A percentile compares a stretch with the other conserved stretches of the same genome.
Conservation (phyloP, 169 alveolate genomes). For the Plasmodium relictum region DNA sequence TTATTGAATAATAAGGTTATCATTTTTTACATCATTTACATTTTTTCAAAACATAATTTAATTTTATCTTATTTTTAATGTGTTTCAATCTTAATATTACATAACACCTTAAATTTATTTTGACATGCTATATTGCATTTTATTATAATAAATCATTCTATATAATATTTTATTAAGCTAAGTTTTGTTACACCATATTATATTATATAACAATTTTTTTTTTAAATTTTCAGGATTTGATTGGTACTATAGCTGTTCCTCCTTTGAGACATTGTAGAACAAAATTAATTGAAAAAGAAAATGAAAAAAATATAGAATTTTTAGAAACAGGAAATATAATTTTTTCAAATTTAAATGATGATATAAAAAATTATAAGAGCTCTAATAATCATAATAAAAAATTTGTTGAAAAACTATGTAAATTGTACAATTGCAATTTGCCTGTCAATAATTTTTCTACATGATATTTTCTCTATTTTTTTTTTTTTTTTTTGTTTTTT, state of each 20-base stretch:
- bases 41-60: no score
- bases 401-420: constrained; percentile 59
- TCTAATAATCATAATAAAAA: neutral
- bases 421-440: constrained; percentile 72
- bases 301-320: constrained; percentile 52
- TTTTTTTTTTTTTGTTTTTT: neutral
- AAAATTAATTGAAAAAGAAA: constrained; percentile 53
- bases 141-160: no score
- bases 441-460: constrained; percentile 44
- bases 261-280: constrained; percentile 73
- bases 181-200: no score
- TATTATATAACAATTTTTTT: neutral
- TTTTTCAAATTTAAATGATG: constrained; percentile 37
- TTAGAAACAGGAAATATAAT: constrained; percentile 41
- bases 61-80: no score
- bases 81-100: neutral
- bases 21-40: no score
- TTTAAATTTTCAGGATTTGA: constrained; percentile 42
- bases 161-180: no score
- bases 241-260: constrained; percentile 75
- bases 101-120: neutral
- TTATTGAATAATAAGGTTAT: constrained; percentile 65
- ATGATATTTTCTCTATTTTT: neutral
- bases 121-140: neutral
- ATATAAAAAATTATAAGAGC: constrained; percentile 19